Evolutionary conservation across 2,329 filamentous ascomycete genomes (phyloP), one percentile per base, ranked within the genome.

Genomic region (Trichoderma sp.): DNA sequence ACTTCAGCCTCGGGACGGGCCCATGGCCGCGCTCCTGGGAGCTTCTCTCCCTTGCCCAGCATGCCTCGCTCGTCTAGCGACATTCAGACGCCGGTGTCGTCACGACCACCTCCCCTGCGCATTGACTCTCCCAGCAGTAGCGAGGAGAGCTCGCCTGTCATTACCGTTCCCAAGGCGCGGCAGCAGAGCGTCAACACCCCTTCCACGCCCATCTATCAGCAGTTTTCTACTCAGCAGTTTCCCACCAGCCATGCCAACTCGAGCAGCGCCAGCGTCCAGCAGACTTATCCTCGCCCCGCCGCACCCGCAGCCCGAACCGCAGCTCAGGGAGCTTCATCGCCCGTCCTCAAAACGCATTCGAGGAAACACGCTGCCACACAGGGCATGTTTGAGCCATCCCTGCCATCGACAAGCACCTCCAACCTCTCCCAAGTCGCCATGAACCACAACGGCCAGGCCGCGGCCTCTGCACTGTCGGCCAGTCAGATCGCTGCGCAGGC

Each of bases 401-500:
- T 95, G 62, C 91, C 92, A 26, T 90, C 89, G 3, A 88, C 87
- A 59, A 86, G 82, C 76, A 83, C 81, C 3, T 88, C 88, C 74
- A 90, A 87, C 78, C 82, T 87, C 68, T 85, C 84, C 30, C 84
- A 87, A 53, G 78, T 86, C 72, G 80, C 82, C 78, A 82, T 86
- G 80, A 81, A 83, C 70, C 81, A 84, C 68, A 76, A 74, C 13
- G 78, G 80, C 77, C 90, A 80, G 81, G 82, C 81, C 57, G 79
- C 80, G 20, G 76, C 77, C 15, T 76, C 77, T 55, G 74, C 80
- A 13, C 81, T 88, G 73, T 86, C 86, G 2, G 89, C 92, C n/a
- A 93, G 92, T 80, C 91, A 93, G 80, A 93, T 94, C 74, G 93
- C 93, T 50, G 92, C 92, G 20, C 92, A 94, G 81, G 90, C 92